Conservation (phyloP, 371 early-diverging fungal genomes). For the Lichtheimia corymbifera region DNA sequence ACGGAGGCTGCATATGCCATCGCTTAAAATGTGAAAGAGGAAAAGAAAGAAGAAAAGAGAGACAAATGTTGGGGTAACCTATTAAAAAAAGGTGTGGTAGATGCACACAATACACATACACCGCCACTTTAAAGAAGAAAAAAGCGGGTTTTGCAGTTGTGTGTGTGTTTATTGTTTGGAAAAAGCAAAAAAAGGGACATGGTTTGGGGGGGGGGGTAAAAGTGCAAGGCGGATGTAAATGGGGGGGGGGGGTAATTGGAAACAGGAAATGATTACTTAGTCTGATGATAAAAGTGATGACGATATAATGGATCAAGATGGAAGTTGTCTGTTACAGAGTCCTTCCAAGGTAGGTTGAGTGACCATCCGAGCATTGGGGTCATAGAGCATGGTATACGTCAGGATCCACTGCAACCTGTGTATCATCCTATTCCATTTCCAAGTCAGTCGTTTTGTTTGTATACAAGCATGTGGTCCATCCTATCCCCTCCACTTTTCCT, state of each 20-base stretch:
- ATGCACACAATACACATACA: no score
- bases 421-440: slow-evolving; percentile 21
- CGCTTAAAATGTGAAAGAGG: slow-evolving; percentile 20
- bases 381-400: slow-evolving; percentile 45
- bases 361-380: slow-evolving; percentile 38
- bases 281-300: slow-evolving; percentile 4
- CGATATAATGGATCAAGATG: slow-evolving; percentile 3
- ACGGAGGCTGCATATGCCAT: slow-evolving; percentile 41
- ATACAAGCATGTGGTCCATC: neutral
- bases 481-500: neutral
- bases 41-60: slow-evolving; percentile 20
- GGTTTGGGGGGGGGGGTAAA: no score
- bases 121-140: no score
- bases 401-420: slow-evolving; percentile 45
- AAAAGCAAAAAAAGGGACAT: neutral
- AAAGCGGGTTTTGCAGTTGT: no score
- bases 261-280: neutral
- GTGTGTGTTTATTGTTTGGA: slow-evolving; percentile 8
- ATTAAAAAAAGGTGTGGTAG: neutral
- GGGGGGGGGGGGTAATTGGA: no score
- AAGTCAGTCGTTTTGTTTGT: neutral
- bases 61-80: slow-evolving; percentile 6
- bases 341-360: slow-evolving; percentile 24
- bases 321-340: slow-evolving; percentile 6
- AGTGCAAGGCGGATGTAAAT: no score